These are phyloP conservation scores for Lineolata rhizophorae DNA, from an alignment of 495 filamentous ascomycete genomes.

Conservation along the genomic window DNA sequence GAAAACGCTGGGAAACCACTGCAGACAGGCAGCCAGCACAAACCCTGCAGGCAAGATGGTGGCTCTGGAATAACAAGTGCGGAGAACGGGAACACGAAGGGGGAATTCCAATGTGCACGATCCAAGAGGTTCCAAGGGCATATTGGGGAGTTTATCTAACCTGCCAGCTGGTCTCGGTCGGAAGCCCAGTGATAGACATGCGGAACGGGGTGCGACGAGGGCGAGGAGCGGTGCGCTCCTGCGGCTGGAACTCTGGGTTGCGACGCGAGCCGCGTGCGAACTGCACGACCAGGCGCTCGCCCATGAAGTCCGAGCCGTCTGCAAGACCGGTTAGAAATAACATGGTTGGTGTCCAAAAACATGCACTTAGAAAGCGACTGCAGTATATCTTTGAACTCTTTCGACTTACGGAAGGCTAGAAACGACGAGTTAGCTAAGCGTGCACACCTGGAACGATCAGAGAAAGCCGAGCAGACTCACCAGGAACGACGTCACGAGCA, in stretches of 20 bases:
- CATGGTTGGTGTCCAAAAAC: too few species aligned
- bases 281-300: slow-evolving; percentile 87
- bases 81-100: not conserved
- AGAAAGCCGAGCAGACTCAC: slow-evolving; percentile 28
- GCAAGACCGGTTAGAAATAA: not conserved
- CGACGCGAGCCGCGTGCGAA: slow-evolving; percentile 89
- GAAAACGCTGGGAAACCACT: too few species aligned
- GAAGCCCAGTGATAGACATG: slow-evolving; percentile 94
- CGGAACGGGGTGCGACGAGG: slow-evolving; percentile 85
- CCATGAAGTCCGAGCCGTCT: slow-evolving; percentile 98
- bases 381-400: too few species aligned
- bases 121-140: too few species aligned
- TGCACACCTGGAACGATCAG: slow-evolving; percentile 1
- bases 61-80: slow-evolving; percentile 10
- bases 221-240: slow-evolving; percentile 66
- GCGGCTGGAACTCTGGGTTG: slow-evolving; percentile 45
- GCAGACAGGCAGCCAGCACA: slow-evolving; percentile 5
- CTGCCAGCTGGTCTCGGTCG: slow-evolving; percentile 98
- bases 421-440: slow-evolving; percentile 7
- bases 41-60: slow-evolving; percentile 9
- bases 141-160: slow-evolving; percentile 51
- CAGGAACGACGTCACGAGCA: slow-evolving; percentile 90
- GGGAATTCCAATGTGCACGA: not conserved
- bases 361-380: too few species aligned
- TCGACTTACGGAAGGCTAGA: slow-evolving; percentile 31